phyloP scores from a whole-genome alignment of 2,329 filamentous ascomycete species.

The Colletotrichum sp. region DNA sequence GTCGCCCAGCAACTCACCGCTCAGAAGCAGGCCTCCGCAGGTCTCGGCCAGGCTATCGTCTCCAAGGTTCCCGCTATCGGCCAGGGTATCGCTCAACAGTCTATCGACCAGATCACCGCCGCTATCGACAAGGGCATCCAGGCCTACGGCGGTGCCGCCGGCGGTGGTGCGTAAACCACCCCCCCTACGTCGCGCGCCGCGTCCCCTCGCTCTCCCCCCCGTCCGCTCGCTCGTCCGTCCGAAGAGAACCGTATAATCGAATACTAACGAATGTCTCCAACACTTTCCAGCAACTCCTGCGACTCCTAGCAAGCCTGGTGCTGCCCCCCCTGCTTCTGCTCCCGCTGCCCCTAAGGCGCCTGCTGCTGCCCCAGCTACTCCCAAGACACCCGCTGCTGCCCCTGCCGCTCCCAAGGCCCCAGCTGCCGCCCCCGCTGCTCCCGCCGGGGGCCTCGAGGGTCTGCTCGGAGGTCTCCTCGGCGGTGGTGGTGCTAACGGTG shows the following conservation, averaged over 20 bases:
- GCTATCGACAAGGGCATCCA: conserved; percentile 25
- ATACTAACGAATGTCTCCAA: neutral
- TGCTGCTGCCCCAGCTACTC: neutral
- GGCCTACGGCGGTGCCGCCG: conserved; percentile 1
- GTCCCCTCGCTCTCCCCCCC: neutral
- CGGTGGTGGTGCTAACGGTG: neutral
- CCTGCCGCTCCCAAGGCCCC: neutral
- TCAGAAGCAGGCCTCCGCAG: conserved; percentile 22
- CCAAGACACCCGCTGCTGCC: neutral
- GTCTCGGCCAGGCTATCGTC: conserved; percentile 27
- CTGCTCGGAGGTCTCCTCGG: conserved; percentile 3
- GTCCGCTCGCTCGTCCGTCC: neutral
- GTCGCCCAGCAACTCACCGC: conserved; percentile 26
- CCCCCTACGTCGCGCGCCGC: neutral
- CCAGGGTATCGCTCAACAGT: conserved; percentile 29
- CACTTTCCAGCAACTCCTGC: neutral
- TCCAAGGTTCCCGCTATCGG: conserved; percentile 31
- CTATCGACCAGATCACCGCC: conserved; percentile 26
- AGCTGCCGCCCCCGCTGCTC: neutral
- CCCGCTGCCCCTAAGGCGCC: neutral
- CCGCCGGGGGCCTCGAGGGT: neutral
- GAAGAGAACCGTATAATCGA: neutral
- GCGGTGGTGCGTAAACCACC: conserved; percentile 14
- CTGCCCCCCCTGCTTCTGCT: neutral
- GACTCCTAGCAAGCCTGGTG: neutral